Percentiles rank a stretch among this genome's conserved stretches.
Conservation (phyloP, 441 rosid genomes). For the Viola pubescens region DNA sequence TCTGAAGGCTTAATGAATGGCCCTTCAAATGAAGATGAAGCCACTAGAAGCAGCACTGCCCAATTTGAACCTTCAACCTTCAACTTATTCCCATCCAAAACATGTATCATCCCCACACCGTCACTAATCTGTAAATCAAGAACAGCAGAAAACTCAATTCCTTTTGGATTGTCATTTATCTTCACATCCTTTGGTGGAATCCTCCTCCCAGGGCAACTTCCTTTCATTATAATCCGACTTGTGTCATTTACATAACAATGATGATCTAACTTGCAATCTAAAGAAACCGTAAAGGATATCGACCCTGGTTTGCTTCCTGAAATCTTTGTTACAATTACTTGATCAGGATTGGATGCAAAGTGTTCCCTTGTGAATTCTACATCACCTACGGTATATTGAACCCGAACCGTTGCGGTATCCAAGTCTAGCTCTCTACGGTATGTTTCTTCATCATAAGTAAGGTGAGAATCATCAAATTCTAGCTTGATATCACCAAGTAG, state of each 20-base stretch:
- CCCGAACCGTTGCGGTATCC: constrained; percentile 61
- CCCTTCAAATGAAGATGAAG: constrained; percentile 81
- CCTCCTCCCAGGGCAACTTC: constrained; percentile 61
- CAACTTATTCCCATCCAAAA: constrained; percentile 50
- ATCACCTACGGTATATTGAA: constrained; percentile 56
- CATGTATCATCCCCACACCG: constrained; percentile 31
- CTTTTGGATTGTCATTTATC: constrained; percentile 44
- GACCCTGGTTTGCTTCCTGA: constrained; percentile 55
- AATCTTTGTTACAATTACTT: constrained; percentile 60
- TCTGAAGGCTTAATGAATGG: constrained; percentile 64
- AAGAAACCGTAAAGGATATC: constrained; percentile 51
- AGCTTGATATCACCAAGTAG: constrained; percentile 72
- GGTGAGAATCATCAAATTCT: constrained; percentile 65
- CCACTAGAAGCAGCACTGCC: constrained; percentile 59
- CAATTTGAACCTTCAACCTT: constrained; percentile 64
- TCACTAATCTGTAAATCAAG: constrained; percentile 54
- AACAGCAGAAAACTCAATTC: constrained; percentile 63
- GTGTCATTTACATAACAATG: constrained; percentile 14
- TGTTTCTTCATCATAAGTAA: constrained; percentile 42
- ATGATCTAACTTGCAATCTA: constrained; percentile 38
- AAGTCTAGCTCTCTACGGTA: constrained; percentile 81
- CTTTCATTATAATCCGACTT: constrained; percentile 48
- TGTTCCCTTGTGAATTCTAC: constrained; percentile 59
- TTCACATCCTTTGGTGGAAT: constrained; percentile 36
- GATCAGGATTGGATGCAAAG: constrained; percentile 74